Percentiles rank a stretch among this genome's conserved stretches.
Evolutionary conservation across 2,329 filamentous ascomycete genomes (phyloP).

Genomic region (Hymenoscyphus albidus): DNA sequence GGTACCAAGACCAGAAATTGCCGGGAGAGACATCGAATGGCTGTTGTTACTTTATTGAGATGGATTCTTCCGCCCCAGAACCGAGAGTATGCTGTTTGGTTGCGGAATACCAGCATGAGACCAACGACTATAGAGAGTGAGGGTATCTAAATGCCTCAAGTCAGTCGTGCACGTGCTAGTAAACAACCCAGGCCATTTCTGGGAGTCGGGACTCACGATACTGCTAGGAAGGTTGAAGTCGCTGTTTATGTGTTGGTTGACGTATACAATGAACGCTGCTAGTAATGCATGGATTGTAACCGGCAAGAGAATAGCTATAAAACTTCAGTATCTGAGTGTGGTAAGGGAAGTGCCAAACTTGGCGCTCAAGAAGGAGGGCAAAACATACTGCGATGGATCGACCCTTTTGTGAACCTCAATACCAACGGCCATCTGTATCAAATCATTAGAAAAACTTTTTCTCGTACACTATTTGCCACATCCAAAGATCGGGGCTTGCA

Average conservation of each 20-base stretch:
- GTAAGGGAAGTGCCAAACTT: neutral
- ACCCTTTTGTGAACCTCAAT: conserved; percentile 60
- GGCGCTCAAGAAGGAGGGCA: neutral
- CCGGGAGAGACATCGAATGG: conserved; percentile 55
- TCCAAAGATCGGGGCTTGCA: neutral
- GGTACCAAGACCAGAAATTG: conserved; percentile 43
- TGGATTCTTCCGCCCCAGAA: conserved; percentile 58
- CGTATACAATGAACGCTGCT: conserved; percentile 54
- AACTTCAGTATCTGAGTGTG: conserved; percentile 1
- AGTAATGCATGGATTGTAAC: conserved; percentile 55
- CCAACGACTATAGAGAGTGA: conserved; percentile 63
- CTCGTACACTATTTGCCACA: neutral
- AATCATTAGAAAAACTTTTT: conserved; percentile 15
- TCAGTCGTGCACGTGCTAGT: conserved; percentile 10
- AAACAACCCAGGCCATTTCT: neutral
- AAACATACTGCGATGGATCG: conserved; percentile 47
- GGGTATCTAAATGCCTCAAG: conserved; percentile 43
- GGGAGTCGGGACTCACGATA: conserved; percentile 43
- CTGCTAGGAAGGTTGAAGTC: conserved; percentile 52
- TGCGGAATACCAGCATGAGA: conserved; percentile 64
- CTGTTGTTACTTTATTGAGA: conserved; percentile 54
- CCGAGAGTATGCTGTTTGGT: conserved; percentile 45
- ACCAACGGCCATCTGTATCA: conserved; percentile 55
- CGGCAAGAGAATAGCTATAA: conserved; percentile 50
- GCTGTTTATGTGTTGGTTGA: conserved; percentile 49